Percentiles rank a stretch among this genome's conserved stretches.
These are phyloP conservation scores for Metschnikowia orientalis DNA, from an alignment of 805 yeast genomes.

Conservation along the genomic window DNA sequence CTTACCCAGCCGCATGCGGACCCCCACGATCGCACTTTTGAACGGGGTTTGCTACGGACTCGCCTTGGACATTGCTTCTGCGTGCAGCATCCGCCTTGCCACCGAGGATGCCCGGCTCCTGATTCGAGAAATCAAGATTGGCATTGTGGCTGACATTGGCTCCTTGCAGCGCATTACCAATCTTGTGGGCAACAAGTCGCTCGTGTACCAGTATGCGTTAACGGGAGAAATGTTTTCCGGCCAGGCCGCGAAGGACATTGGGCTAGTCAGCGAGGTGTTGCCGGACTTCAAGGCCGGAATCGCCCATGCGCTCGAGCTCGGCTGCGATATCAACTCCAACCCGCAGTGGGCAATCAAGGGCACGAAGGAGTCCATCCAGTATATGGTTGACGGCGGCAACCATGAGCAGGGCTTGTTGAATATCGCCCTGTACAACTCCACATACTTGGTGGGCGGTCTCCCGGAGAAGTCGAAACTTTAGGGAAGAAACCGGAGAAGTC, in stretches of 20 bases:
- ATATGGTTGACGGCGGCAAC: conserved; percentile 29
- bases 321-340: conserved; percentile 41
- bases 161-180: conserved; percentile 62
- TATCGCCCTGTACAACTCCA: conserved; percentile 52
- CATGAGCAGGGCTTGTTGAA: conserved; percentile 45
- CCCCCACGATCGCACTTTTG: conserved; percentile 62
- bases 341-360: conserved; percentile 62
- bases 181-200: conserved; percentile 50
- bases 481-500: too few relatives aligned
- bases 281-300: conserved; percentile 48
- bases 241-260: conserved; percentile 52
- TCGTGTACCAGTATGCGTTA: conserved; percentile 55
- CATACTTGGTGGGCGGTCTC: conserved; percentile 22
- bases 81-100: conserved; percentile 55
- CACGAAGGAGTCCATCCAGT: conserved; percentile 52
- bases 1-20: conserved; percentile 42
- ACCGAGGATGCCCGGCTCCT: conserved; percentile 49
- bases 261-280: conserved; percentile 47
- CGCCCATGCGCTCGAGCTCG: conserved; percentile 46
- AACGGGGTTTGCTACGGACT: conserved; percentile 67
- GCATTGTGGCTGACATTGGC: conserved; percentile 78
- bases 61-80: conserved; percentile 61
- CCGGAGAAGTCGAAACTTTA: conserved; percentile 9
- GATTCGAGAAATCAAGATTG: conserved; percentile 67
- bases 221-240: conserved; percentile 57